phyloP scores from a whole-genome alignment of 352 stramenopile species.

The Pythium volutum region DNA sequence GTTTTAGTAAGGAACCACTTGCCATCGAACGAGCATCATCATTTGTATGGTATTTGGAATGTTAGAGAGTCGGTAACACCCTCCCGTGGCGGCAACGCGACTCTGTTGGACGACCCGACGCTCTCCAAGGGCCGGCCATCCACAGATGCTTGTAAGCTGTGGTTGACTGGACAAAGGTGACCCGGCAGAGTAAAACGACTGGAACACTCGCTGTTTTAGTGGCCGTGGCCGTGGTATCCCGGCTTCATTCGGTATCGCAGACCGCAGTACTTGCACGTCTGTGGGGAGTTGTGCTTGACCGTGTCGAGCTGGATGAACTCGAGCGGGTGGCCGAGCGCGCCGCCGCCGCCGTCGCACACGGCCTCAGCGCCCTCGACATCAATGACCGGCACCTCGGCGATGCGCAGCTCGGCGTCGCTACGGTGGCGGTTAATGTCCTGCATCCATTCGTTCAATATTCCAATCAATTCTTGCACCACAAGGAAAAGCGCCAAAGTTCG shows the following conservation, averaged over 20 bases:
- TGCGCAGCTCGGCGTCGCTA: slow-evolving; percentile 88
- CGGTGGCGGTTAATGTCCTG: slow-evolving; percentile 84
- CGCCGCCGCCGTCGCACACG: slow-evolving; percentile 95
- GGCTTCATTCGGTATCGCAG: slow-evolving; percentile 88
- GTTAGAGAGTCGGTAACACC: not conserved
- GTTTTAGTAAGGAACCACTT: no score
- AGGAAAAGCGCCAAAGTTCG: not conserved
- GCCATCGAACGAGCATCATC: no score
- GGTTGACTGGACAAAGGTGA: not conserved
- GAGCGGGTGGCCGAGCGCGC: slow-evolving; percentile 94
- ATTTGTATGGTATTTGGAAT: slow-evolving; percentile 1
- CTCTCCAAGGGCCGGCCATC: no score
- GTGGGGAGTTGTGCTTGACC: slow-evolving; percentile 58
- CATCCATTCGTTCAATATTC: no score
- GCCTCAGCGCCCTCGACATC: slow-evolving; percentile 90
- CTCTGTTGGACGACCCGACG: no score
- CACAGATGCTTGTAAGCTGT: no score
- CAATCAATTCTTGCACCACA: slow-evolving; percentile 10
- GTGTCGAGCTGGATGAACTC: slow-evolving; percentile 94
- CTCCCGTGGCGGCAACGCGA: no score
- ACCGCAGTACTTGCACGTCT: slow-evolving; percentile 93
- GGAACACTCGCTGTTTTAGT: slow-evolving; percentile 8
- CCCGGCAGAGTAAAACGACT: no score
- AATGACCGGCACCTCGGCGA: slow-evolving; percentile 87
- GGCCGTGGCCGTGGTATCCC: slow-evolving; percentile 60